phyloP scores from a whole-genome alignment of 768 basidiomycete species.

The Termitomyces sp. region DNA sequence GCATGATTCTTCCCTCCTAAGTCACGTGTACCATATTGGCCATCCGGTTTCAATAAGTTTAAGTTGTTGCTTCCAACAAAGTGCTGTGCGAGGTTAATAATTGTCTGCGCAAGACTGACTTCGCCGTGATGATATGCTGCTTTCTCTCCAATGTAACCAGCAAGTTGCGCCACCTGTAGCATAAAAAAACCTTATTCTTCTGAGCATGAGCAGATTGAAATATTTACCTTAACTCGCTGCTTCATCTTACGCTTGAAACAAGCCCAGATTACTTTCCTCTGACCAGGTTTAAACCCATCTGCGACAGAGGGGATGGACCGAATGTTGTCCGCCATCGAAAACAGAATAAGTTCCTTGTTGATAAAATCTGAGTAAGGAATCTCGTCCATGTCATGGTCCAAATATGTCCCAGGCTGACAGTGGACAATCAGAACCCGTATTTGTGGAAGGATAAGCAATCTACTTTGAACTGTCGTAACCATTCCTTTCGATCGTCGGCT shows the following conservation, averaged over 20 bases:
- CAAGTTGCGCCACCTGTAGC: constrained; percentile 81
- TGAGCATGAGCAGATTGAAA: not conserved
- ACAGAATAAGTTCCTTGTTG: constrained; percentile 95
- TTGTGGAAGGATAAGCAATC: constrained; percentile 6
- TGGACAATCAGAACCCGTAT: constrained; percentile 2
- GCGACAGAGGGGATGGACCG: constrained; percentile 94
- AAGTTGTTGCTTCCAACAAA: constrained; percentile 96
- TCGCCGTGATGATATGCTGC: constrained; percentile 98
- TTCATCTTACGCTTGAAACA: constrained; percentile 94
- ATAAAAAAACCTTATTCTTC: not conserved
- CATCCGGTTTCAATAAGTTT: constrained; percentile 81
- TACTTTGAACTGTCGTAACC: constrained; percentile 91
- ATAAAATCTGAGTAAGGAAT: constrained; percentile 93
- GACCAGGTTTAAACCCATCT: constrained; percentile 96
- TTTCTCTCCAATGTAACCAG: constrained; percentile 92
- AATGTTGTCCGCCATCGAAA: constrained; percentile 99
- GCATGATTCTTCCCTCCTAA: constrained; percentile 96
- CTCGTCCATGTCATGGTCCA: constrained; percentile 83
- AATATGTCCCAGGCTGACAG: constrained; percentile 81
- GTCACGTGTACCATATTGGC: constrained; percentile 94
- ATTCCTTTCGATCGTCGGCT: constrained; percentile 96
- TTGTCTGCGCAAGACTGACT: constrained; percentile 78
- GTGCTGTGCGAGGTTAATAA: constrained; percentile 90
- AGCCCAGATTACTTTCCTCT: constrained; percentile 93
- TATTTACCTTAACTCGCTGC: constrained; percentile 78